phyloP scores from a whole-genome alignment of 2,329 filamentous ascomycete species.

The Trichophyton simii region DNA sequence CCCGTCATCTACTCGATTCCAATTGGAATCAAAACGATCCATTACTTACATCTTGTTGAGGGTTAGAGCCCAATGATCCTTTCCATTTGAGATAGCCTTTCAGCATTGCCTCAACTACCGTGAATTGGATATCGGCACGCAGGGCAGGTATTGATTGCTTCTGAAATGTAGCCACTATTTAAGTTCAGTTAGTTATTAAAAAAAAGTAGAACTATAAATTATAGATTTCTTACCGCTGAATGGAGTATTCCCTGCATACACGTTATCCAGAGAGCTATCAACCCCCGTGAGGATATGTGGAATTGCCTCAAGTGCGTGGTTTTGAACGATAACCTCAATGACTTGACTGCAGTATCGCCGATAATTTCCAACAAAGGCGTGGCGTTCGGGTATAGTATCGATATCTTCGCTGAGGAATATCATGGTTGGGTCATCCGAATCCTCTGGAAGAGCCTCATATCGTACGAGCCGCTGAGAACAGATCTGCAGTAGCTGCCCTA shows the following conservation, averaged over 20 bases:
- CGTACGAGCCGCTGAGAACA: constrained; percentile 74
- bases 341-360: constrained; percentile 77
- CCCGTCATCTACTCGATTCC: no score
- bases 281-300: constrained; percentile 73
- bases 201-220: not conserved
- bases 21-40: not conserved
- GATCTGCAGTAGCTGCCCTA: constrained; percentile 66
- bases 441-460: constrained; percentile 75
- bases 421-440: constrained; percentile 65
- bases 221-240: constrained; percentile 47
- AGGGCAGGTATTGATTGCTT: constrained; percentile 39
- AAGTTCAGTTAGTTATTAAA: not conserved
- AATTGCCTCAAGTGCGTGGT: constrained; percentile 73
- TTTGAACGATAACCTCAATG: constrained; percentile 73
- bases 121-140: constrained; percentile 76
- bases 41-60: constrained; percentile 35
- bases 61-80: constrained; percentile 38
- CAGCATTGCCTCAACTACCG: constrained; percentile 74
- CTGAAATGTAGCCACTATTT: constrained; percentile 25
- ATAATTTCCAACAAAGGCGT: constrained; percentile 93
- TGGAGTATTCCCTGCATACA: constrained; percentile 58
- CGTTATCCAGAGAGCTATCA: constrained; percentile 57
- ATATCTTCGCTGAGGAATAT: constrained; percentile 85
- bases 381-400: constrained; percentile 83
- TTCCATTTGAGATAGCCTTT: constrained; percentile 84